A percentile compares a stretch with the other conserved stretches of the same genome.
Conservation (phyloP, 352 stramenopile genomes). For the Pythium sukuiense region DNA sequence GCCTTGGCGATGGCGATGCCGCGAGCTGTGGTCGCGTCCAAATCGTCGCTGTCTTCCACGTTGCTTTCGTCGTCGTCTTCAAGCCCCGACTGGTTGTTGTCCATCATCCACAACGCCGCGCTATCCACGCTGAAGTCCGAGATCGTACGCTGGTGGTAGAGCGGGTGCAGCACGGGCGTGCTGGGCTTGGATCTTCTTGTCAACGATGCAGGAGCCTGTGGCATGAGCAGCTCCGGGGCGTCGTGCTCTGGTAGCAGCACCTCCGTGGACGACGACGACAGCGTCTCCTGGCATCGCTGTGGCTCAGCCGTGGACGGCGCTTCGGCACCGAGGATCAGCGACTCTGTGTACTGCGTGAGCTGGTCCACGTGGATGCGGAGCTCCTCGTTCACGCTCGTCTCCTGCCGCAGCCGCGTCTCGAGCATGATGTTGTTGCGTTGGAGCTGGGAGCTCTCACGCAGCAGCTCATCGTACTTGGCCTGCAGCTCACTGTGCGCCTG, state of each 20-base stretch:
- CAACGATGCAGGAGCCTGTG: not conserved
- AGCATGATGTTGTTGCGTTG: conserved; percentile 65
- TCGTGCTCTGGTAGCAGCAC: not conserved
- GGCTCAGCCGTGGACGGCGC: conserved; percentile 1
- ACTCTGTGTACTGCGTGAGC: conserved; percentile 70
- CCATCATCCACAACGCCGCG: conserved; percentile 18
- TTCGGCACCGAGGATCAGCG: conserved; percentile 39
- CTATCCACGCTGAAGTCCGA: conserved; percentile 24
- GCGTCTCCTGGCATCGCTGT: conserved; percentile 6
- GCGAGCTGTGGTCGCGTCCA: conserved; percentile 6
- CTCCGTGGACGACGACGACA: conserved; percentile 6
- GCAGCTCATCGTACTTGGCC: conserved; percentile 49
- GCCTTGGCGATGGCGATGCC: conserved; percentile 1
- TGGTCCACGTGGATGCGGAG: conserved; percentile 70
- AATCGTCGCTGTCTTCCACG: conserved; percentile 17
- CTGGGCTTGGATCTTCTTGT: conserved; percentile 3
- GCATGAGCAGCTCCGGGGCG: not conserved
- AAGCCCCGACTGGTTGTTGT: conserved; percentile 24
- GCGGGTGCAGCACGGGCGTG: conserved; percentile 1
- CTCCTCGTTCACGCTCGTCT: conserved; percentile 61
- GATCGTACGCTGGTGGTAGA: conserved; percentile 5
- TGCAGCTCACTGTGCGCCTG: conserved; percentile 53
- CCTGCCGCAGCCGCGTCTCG: conserved; percentile 62
- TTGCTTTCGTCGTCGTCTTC: conserved; percentile 28
- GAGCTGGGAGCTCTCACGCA: conserved; percentile 45